A percentile compares a stretch with the other conserved stretches of the same genome.
These are phyloP conservation scores for Gossypium australe DNA, from an alignment of 345 rosid genomes.

Conservation along the genomic window DNA sequence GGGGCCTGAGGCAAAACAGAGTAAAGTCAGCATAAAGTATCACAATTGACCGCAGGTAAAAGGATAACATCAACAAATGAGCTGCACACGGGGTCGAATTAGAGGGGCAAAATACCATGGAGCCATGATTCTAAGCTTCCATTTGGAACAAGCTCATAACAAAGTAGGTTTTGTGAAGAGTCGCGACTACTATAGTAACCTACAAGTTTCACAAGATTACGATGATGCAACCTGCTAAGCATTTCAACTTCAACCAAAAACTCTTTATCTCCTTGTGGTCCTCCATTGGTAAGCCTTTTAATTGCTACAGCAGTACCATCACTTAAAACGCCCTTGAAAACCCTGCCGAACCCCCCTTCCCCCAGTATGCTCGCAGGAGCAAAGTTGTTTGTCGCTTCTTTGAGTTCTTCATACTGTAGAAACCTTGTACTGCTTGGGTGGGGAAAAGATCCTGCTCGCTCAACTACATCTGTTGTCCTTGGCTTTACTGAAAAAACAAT, in stretches of 20 bases:
- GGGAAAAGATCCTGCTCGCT: conserved; percentile 59
- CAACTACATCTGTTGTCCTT: conserved; percentile 40
- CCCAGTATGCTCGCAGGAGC: conserved; percentile 81
- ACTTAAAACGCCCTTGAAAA: conserved; percentile 90
- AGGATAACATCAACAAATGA: conserved; percentile 4
- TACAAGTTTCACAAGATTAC: conserved; percentile 96
- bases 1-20: conserved; percentile 58
- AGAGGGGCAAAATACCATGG: conserved; percentile 56
- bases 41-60: conserved; percentile 8
- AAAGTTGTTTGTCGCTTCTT: conserved; percentile 90
- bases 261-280: conserved; percentile 94
- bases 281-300: conserved; percentile 88
- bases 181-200: conserved; percentile 91
- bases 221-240: conserved; percentile 99
- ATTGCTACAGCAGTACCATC: conserved; percentile 99
- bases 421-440: conserved; percentile 85
- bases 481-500: conserved; percentile 49
- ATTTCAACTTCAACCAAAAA: conserved; percentile 97
- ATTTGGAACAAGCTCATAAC: conserved; percentile 97
- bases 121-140: conserved; percentile 98
- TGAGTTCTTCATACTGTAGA: conserved; percentile 90
- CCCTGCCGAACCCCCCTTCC: conserved; percentile 97
- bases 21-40: conserved; percentile 1
- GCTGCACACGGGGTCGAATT: not conserved
- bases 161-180: conserved; percentile 85